Evolutionary conservation across 371 early-diverging fungal species (phyloP).

Genomic region (Rhizopus sp.): DNA sequence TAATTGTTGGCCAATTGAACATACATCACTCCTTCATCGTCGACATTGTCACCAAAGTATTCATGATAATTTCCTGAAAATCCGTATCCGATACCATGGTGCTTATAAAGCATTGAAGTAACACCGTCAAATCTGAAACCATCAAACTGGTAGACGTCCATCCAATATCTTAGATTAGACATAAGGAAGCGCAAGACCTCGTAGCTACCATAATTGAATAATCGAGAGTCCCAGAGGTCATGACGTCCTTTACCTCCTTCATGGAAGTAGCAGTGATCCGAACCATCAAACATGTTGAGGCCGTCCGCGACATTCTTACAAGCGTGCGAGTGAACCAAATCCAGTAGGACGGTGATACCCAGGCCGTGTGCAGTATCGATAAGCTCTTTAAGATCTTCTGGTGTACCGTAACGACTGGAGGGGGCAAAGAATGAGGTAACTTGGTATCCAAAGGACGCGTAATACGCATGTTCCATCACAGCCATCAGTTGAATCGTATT

Average conservation of each 20-base stretch:
- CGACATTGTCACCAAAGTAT: constrained; percentile 84
- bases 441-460: constrained; percentile 96
- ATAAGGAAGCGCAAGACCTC: constrained; percentile 90
- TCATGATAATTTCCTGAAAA: constrained; percentile 92
- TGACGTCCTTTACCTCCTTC: constrained; percentile 82
- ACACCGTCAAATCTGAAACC: constrained; percentile 98
- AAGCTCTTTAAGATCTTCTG: constrained; percentile 84
- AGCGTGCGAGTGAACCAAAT: constrained; percentile 95
- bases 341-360: constrained; percentile 86
- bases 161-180: constrained; percentile 89
- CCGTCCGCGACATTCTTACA: constrained; percentile 94
- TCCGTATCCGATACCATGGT: constrained; percentile 92
- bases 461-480: constrained; percentile 97
- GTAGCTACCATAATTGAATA: constrained; percentile 91
- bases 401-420: constrained; percentile 88
- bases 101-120: constrained; percentile 91
- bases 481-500: constrained; percentile 96
- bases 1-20: constrained; percentile 89
- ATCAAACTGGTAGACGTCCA: constrained; percentile 87
- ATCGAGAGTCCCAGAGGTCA: constrained; percentile 89
- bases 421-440: constrained; percentile 92
- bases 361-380: constrained; percentile 91
- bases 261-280: constrained; percentile 94
- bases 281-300: constrained; percentile 92
- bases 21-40: constrained; percentile 84